A percentile compares a stretch with the other conserved stretches of the same genome.
These are phyloP conservation scores for Triadica sebifera DNA, from an alignment of 345 rosid genomes.

Conservation along the genomic window DNA sequence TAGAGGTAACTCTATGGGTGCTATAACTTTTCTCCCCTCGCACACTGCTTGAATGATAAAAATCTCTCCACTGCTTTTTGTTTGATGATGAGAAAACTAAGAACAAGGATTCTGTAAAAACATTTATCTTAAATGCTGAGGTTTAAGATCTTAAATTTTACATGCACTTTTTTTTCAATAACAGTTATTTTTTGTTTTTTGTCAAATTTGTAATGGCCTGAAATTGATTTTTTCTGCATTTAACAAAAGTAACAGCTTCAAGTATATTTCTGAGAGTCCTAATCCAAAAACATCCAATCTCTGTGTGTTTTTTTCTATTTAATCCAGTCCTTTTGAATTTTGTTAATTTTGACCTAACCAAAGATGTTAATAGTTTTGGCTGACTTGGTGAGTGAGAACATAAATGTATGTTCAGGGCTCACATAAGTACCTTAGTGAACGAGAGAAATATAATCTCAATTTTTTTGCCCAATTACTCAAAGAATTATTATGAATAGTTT, in stretches of 20 bases:
- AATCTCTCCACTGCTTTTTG: neutral
- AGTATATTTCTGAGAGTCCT: no score
- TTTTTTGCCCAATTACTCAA: no score
- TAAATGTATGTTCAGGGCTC: no score
- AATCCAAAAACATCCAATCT: neutral
- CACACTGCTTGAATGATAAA: neutral
- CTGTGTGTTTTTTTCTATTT: no score
- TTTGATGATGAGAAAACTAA: slow-evolving; percentile 1
- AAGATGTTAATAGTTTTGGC: no score
- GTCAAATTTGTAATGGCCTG: neutral
- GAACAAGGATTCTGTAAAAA: neutral
- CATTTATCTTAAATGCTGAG: neutral
- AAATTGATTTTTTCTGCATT: neutral
- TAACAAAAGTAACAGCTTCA: no score
- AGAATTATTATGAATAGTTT: no score
- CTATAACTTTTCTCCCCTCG: neutral
- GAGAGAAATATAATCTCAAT: no score
- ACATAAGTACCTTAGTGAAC: no score
- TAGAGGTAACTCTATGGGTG: neutral
- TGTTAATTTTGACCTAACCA: no score
- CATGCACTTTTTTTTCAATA: neutral
- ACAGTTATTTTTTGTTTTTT: neutral
- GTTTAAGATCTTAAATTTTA: neutral
- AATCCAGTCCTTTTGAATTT: no score
- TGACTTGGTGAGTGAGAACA: no score